Evolutionary conservation across 805 yeast species (phyloP).

Genomic region (Saccharomycopsis sp.): DNA sequence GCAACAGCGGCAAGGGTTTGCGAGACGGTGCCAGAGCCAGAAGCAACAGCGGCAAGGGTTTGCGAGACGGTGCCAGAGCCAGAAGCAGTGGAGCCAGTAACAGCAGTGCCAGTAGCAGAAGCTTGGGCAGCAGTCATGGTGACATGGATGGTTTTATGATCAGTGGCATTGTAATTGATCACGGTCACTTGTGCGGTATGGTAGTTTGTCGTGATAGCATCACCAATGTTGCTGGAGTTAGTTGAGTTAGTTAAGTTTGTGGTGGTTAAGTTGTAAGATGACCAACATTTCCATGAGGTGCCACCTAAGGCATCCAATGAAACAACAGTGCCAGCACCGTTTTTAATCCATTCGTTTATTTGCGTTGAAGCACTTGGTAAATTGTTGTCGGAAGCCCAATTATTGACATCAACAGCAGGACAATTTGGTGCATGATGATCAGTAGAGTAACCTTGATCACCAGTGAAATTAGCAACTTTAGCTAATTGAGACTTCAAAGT

Average conservation of each 20-base stretch:
- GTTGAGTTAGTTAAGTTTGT: not conserved
- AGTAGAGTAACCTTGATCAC: constrained; percentile 42
- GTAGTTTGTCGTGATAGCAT: not conserved
- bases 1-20: not conserved
- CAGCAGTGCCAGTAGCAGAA: not conserved
- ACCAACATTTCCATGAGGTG: constrained; percentile 32
- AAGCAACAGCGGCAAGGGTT: not conserved
- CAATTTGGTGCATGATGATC: constrained; percentile 35
- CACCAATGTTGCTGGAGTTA: not conserved
- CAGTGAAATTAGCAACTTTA: constrained; percentile 41
- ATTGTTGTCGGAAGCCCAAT: constrained; percentile 9
- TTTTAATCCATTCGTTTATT: constrained; percentile 56
- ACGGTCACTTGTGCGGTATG: not conserved
- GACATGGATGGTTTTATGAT: not conserved
- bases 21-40: not conserved
- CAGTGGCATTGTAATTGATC: not conserved
- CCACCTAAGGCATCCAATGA: constrained; percentile 29
- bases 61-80: no score
- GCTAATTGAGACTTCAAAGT: constrained; percentile 51
- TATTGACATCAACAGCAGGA: constrained; percentile 30
- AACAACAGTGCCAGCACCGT: constrained; percentile 57
- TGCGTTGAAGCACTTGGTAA: constrained; percentile 61
- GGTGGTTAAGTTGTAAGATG: constrained; percentile 25
- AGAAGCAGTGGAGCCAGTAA: not conserved
- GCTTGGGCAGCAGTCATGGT: not conserved